Percentiles rank a stretch among this genome's conserved stretches.
Conservation (phyloP, 2,329 filamentous ascomycete genomes). For the Cladosporium sp. region DNA sequence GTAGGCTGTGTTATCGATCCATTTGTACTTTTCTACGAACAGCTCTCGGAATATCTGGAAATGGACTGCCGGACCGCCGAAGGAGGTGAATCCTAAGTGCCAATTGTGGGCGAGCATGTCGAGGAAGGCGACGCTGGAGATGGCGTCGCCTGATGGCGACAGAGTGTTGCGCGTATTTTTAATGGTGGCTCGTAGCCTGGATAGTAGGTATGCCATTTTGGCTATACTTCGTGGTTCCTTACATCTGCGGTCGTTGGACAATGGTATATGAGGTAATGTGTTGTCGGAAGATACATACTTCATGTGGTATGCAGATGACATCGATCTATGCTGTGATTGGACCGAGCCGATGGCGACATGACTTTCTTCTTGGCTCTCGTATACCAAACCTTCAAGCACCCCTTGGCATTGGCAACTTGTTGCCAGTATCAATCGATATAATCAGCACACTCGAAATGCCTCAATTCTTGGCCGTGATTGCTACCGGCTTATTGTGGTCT, state of each 20-base stretch:
- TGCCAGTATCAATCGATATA: too few species aligned
- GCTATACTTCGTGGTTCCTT: background rate
- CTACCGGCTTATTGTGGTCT: too few species aligned
- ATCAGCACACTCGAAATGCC: too few species aligned
- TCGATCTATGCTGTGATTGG: background rate
- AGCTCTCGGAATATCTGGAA: conserved; percentile 63
- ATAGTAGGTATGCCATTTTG: background rate
- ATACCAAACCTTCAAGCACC: background rate
- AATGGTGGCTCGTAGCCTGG: background rate
- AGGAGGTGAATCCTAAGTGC: conserved; percentile 23
- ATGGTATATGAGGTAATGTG: too few species aligned
- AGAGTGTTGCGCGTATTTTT: conserved; percentile 7
- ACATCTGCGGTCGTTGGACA: too few species aligned
- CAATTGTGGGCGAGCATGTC: conserved; percentile 24
- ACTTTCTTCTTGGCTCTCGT: background rate
- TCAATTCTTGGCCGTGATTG: too few species aligned
- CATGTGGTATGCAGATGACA: background rate
- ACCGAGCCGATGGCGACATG: background rate
- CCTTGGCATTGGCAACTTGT: too few species aligned
- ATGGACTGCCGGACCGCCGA: conserved; percentile 60
- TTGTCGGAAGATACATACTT: too few species aligned
- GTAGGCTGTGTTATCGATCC: conserved; percentile 69
- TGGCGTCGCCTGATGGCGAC: background rate
- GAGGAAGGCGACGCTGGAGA: conserved; percentile 4
- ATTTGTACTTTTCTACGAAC: conserved; percentile 57